phyloP scores from a whole-genome alignment of 2,329 filamentous ascomycete species.

The Colletotrichum cuscutae region DNA sequence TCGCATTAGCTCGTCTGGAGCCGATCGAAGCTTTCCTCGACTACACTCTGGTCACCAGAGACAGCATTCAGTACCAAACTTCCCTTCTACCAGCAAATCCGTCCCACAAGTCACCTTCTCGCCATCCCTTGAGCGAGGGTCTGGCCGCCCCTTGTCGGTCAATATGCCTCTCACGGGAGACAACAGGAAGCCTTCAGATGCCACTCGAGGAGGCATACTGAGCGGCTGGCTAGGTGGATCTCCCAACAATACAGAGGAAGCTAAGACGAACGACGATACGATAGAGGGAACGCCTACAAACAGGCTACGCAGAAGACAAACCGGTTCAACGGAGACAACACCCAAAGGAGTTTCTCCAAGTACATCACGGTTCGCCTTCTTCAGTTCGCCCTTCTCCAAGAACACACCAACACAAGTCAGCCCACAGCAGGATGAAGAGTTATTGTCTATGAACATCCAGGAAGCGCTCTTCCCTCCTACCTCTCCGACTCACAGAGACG shows the following conservation, averaged over 20 bases:
- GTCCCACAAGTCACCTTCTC: conserved; percentile 28
- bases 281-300: conserved; percentile 47
- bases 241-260: conserved; percentile 37
- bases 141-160: conserved; percentile 37
- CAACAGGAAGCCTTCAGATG: conserved; percentile 42
- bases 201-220: conserved; percentile 41
- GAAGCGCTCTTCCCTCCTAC: conserved; percentile 62
- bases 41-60: conserved; percentile 41
- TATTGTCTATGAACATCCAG: conserved; percentile 66
- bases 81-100: conserved; percentile 41
- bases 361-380: conserved; percentile 57
- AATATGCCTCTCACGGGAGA: conserved; percentile 57
- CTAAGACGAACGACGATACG: conserved; percentile 27
- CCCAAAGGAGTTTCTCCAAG: conserved; percentile 46
- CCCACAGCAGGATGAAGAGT: conserved; percentile 57
- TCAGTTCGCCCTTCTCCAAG: conserved; percentile 55
- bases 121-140: conserved; percentile 41
- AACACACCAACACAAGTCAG: conserved; percentile 42
- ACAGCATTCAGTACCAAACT: conserved; percentile 49
- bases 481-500: conserved; percentile 53
- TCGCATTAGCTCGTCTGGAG: conserved; percentile 16
- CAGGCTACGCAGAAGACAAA: conserved; percentile 36
- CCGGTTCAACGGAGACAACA: conserved; percentile 39
- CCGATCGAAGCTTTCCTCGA: conserved; percentile 18
- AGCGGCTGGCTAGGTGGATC: conserved; percentile 46